phyloP scores from a whole-genome alignment of 2,329 filamentous ascomycete species.

The Curvularia verruculosa region DNA sequence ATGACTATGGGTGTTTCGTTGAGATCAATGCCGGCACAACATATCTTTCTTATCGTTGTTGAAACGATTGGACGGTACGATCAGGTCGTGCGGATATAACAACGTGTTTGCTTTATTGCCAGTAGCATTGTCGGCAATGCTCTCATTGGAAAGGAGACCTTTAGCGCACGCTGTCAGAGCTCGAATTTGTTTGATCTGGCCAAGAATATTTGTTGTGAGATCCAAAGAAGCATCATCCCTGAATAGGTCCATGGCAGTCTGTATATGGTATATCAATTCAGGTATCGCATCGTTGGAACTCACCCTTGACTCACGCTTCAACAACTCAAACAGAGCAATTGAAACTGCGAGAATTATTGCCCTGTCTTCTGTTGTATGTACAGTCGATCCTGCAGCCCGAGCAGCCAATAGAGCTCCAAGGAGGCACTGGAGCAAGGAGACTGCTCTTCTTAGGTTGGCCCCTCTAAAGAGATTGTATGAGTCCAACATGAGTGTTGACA shows the following conservation, averaged over 20 bases:
- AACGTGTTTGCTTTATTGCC: conserved; percentile 10
- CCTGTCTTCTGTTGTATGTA: neutral
- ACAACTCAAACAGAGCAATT: conserved; percentile 24
- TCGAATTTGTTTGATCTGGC: conserved; percentile 17
- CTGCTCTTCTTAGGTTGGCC: conserved; percentile 35
- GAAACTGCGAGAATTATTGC: conserved; percentile 19
- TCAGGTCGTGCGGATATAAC: conserved; percentile 32
- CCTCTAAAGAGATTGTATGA: conserved; percentile 46
- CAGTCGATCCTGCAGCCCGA: neutral
- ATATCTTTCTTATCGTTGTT: conserved; percentile 45
- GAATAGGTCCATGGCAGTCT: conserved; percentile 11
- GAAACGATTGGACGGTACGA: conserved; percentile 32
- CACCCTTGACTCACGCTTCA: conserved; percentile 25
- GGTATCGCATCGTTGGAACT: conserved; percentile 30
- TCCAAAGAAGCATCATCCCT: neutral
- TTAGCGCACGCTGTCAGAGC: conserved; percentile 26
- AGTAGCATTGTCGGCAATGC: neutral
- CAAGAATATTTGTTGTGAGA: conserved; percentile 1
- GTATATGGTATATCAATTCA: conserved; percentile 14
- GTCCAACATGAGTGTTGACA: conserved; percentile 44
- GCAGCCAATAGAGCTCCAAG: conserved; percentile 18
- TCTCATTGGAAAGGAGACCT: conserved; percentile 18
- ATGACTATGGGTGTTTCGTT: conserved; percentile 37
- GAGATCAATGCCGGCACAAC: conserved; percentile 38
- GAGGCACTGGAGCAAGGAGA: conserved; percentile 41